These are phyloP conservation scores for Bremia lactucae DNA, from an alignment of 352 stramenopile genomes.

Conservation along the genomic window DNA sequence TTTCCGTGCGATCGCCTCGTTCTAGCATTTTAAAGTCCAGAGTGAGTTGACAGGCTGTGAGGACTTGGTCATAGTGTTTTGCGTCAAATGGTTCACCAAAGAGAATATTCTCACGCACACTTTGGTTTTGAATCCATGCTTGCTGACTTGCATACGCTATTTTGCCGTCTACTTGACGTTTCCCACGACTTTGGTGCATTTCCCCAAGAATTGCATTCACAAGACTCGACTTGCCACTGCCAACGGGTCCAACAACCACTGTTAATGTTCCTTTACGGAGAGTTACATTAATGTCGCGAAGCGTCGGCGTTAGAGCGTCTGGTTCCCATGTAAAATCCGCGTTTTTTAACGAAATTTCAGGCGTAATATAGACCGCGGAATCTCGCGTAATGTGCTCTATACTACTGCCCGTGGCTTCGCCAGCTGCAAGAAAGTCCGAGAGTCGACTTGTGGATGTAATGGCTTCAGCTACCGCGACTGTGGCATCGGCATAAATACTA, in stretches of 20 bases:
- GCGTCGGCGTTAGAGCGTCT: conserved; percentile 2
- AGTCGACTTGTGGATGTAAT: conserved; percentile 32
- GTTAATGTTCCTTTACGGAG: conserved; percentile 34
- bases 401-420: conserved; percentile 18
- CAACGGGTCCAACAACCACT: conserved; percentile 33
- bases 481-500: conserved; percentile 39
- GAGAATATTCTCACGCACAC: conserved; percentile 44
- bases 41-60: conserved; percentile 67
- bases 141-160: conserved; percentile 35
- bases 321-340: conserved; percentile 16
- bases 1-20: conserved; percentile 88
- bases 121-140: conserved; percentile 47
- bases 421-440: conserved; percentile 28
- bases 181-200: conserved; percentile 26
- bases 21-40: conserved; percentile 72
- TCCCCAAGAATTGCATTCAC: conserved; percentile 38
- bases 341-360: conserved; percentile 21
- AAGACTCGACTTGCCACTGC: conserved; percentile 43
- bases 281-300: conserved; percentile 38
- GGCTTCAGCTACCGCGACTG: conserved; percentile 36
- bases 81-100: conserved; percentile 34
- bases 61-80: conserved; percentile 33
- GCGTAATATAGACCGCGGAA: conserved; percentile 19
- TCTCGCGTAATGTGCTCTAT: too few species aligned
- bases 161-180: conserved; percentile 12